Conservation (phyloP, 768 basidiomycete species). For the Mycena maculata region DNA sequence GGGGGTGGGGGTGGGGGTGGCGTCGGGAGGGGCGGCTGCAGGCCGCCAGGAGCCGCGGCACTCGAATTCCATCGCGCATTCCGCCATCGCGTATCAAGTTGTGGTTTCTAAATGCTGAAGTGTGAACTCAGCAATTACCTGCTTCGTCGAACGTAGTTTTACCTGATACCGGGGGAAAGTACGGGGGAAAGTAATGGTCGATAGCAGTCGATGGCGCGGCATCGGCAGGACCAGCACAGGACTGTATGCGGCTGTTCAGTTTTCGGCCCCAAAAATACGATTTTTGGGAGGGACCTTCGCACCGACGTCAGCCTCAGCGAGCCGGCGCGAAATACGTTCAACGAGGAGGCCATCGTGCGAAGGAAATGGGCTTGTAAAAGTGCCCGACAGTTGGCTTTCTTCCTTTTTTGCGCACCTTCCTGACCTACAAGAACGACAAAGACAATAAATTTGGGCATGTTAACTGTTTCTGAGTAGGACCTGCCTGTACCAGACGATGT, state of each 20-base stretch:
- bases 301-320: slow-evolving; percentile 11
- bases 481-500: too few relatives aligned
- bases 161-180: slow-evolving; percentile 20
- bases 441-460: too few relatives aligned
- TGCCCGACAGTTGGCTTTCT: too few relatives aligned
- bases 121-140: slow-evolving; percentile 25
- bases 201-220: slow-evolving; percentile 26
- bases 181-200: too few relatives aligned
- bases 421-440: too few relatives aligned
- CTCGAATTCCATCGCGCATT: slow-evolving; percentile 31
- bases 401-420: too few relatives aligned
- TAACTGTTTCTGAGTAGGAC: too few relatives aligned
- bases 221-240: slow-evolving; percentile 19
- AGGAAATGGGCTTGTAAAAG: too few relatives aligned
- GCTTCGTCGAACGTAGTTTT: background rate
- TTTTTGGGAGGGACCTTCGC: background rate
- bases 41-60: background rate
- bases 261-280: background rate
- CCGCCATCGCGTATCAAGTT: slow-evolving; percentile 26
- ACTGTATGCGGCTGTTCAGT: slow-evolving; percentile 3
- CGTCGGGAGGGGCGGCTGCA: background rate
- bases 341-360: slow-evolving; percentile 14
- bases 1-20: slow-evolving; percentile 1
- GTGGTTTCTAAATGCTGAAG: slow-evolving; percentile 27
- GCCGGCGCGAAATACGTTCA: slow-evolving; percentile 5